A percentile compares a stretch with the other conserved stretches of the same genome.
These are phyloP conservation scores for Phragmites australis DNA, from an alignment of 176 grass and related monocot genomes.

Conservation along the genomic window DNA sequence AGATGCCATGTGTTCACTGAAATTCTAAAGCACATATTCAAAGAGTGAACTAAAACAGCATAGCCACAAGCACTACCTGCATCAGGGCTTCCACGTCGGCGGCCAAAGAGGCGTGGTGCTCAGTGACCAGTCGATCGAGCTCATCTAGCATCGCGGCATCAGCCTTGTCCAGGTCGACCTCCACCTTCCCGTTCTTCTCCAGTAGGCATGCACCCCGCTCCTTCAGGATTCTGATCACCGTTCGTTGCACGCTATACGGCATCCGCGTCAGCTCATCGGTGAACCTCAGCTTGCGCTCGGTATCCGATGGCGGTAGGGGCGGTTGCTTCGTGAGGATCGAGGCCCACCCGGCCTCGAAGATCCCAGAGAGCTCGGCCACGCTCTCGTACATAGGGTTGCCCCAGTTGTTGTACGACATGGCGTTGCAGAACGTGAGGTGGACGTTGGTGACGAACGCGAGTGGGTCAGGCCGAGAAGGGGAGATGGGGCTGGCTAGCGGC, in stretches of 20 bases:
- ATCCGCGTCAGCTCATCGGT: slow-evolving; percentile 14
- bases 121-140: slow-evolving; percentile 38
- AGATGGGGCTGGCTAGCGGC: slow-evolving; percentile 34
- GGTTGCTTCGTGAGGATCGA: not conserved
- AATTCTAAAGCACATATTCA: slow-evolving; percentile 8
- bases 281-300: slow-evolving; percentile 22
- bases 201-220: slow-evolving; percentile 32
- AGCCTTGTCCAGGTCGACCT: slow-evolving; percentile 50
- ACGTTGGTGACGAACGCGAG: slow-evolving; percentile 63
- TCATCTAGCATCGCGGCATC: slow-evolving; percentile 51
- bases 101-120: not conserved
- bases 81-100: not conserved
- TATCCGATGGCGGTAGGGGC: not conserved
- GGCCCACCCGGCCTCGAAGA: slow-evolving; percentile 52
- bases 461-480: slow-evolving; percentile 2
- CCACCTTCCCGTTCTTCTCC: slow-evolving; percentile 39
- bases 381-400: slow-evolving; percentile 53
- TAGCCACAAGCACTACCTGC: slow-evolving; percentile 29
- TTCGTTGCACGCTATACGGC: slow-evolving; percentile 33
- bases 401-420: slow-evolving; percentile 57
- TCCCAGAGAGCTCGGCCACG: slow-evolving; percentile 34
- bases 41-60: not conserved
- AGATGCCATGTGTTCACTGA: not conserved
- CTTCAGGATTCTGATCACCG: slow-evolving; percentile 38
- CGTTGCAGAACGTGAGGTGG: slow-evolving; percentile 68